Percentiles rank a stretch among this genome's conserved stretches.
These are phyloP conservation scores for Hyaloscypha hepaticicola DNA, from an alignment of 495 filamentous ascomycete species.

Conservation along the genomic window DNA sequence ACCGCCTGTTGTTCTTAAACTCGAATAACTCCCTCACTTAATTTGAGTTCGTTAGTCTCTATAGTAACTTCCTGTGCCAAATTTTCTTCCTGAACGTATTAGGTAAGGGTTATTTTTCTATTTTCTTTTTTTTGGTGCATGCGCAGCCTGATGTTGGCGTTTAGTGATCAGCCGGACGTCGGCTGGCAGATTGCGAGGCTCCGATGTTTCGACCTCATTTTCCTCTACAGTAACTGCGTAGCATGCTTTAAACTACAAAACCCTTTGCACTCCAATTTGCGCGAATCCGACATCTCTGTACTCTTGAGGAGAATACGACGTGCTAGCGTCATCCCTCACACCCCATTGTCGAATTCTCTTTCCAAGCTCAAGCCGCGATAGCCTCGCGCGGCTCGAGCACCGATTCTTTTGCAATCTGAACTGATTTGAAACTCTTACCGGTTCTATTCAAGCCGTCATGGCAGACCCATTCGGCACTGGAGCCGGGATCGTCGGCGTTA, in stretches of 20 bases:
- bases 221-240: conserved; percentile 14
- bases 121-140: conserved; percentile 1
- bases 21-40: conserved; percentile 1
- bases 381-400: conserved; percentile 12
- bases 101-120: background rate
- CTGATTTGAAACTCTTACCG: conserved; percentile 15
- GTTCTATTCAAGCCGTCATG: conserved; percentile 18
- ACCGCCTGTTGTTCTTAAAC: conserved; percentile 6
- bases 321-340: conserved; percentile 7
- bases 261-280: conserved; percentile 9
- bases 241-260: conserved; percentile 14
- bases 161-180: conserved; percentile 9
- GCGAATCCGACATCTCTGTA: conserved; percentile 14
- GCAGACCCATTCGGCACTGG: conserved; percentile 27
- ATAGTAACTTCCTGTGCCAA: too few species aligned
- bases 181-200: conserved; percentile 19
- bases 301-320: conserved; percentile 9
- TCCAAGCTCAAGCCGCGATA: conserved; percentile 6
- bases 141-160: conserved; percentile 13
- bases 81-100: too few species aligned
- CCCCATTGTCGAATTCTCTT: conserved; percentile 1
- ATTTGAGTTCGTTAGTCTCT: background rate
- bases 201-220: conserved; percentile 11
- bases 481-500: conserved; percentile 27
- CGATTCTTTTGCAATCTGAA: conserved; percentile 11